Evolutionary conservation across 2,329 filamentous ascomycete species (phyloP).

Genomic region (Hypocrella siamensis): DNA sequence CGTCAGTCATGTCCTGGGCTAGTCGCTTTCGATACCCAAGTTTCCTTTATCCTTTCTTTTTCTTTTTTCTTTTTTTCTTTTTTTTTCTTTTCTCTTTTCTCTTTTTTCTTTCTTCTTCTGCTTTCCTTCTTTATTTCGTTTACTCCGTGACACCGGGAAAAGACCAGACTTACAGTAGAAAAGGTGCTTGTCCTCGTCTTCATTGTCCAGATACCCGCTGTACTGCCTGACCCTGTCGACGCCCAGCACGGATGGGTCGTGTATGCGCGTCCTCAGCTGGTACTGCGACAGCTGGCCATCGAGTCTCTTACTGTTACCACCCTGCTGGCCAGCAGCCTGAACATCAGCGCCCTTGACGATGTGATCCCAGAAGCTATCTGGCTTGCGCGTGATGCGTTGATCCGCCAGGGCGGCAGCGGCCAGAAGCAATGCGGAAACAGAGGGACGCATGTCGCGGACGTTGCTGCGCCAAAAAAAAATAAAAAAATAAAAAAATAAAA

Average conservation of each 20-base stretch:
- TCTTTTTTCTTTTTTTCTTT: too few relatives aligned
- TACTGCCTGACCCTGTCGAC: conserved; percentile 95
- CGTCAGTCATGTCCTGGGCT: neutral
- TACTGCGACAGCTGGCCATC: conserved; percentile 73
- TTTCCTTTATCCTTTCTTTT: too few relatives aligned
- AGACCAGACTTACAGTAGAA: conserved; percentile 71
- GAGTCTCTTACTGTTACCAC: conserved; percentile 36
- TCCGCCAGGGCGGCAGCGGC: neutral
- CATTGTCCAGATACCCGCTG: conserved; percentile 91
- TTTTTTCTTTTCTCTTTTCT: neutral
- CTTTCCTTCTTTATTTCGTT: neutral
- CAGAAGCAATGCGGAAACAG: conserved; percentile 1
- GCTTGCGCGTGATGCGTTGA: conserved; percentile 33
- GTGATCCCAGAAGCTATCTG: conserved; percentile 79
- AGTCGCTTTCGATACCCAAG: too few relatives aligned
- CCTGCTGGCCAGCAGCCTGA: conserved; percentile 37
- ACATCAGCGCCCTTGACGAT: conserved; percentile 72
- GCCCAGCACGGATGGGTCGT: conserved; percentile 69
- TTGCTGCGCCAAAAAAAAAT: neutral
- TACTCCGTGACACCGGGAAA: too few relatives aligned
- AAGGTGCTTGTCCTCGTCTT: conserved; percentile 90
- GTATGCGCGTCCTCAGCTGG: conserved; percentile 77
- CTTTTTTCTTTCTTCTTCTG: neutral
- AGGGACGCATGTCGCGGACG: too few relatives aligned
- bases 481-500: neutral